Base-by-base conservation (phyloP, 805 yeast genomes). In the Candida yuanshanica region DNA sequence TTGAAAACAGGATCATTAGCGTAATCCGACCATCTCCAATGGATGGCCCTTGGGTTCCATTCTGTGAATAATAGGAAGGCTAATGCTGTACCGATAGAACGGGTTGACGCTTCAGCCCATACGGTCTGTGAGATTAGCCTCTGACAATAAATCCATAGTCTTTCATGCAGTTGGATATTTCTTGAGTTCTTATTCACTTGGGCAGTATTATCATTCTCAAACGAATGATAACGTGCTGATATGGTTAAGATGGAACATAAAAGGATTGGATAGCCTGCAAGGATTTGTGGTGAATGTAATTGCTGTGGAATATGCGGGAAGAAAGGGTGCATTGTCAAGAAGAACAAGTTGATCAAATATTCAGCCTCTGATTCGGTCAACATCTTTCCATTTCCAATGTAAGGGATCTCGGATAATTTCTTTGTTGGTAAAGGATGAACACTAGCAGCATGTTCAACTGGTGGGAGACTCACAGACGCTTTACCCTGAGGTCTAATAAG, bases 31-130 rank as follows among this genome's bases (percentile, higher is more conserved):
- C 91, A 78, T 49, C 88, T 66, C 82, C 89, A 83, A 60, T 89
- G 96, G 45, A 89, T 88, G 4, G 96, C 95, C 40, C 96, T 68
- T 4, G 96, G 96, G 52, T 89, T 88, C 98, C 98, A 90, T 60
- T 91, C 97, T 0, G 96, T 85, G 51, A 87, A 82, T 14, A 90
- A 66, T 37, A 90, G 62, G 55, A 90, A 86, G 1, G 96, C 90
- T 45, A 84, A 71, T 6, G 89, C 81, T 0, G 96, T 87, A 1
- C 96, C 96, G 4, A 89, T 75, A 0, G 93, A 82, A 47, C 96
- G 66, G 7, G 93, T 84, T 44, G 86, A 81, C 0, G 95, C 93
- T 56, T 87, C 96, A 1, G 95, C 96, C 96, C 96, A 89, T 5
- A 87, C 89, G 0, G 95, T 81, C 60, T 83, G 86, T 3, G 95